Base-by-base conservation (phyloP, 2,329 filamentous ascomycete genomes). In the Microcyclospora pomicola region DNA sequence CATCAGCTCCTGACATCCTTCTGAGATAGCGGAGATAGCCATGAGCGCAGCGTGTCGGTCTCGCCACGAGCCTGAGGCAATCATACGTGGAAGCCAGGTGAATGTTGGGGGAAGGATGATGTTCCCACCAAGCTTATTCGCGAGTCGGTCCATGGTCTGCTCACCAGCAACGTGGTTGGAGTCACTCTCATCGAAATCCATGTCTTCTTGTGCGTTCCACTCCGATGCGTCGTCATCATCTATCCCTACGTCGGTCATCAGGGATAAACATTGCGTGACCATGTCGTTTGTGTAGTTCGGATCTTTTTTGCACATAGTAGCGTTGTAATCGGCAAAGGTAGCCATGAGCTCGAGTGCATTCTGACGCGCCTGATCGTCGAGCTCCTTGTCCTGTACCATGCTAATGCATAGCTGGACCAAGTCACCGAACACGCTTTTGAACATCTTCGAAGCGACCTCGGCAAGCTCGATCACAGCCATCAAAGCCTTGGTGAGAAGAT, bases 11-110 rank as follows among this genome's bases (percentile, higher is more conserved):
- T 86, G 80, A 57, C 91, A 98, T 29, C 91, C 91, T 62, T 98
- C 91, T 0, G 91, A 96, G 46, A 98, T 98, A 48, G 91, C 91
- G 2, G 88, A 96, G 44, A 98, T 95, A 15, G 91, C 91, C 91
- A 98, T 98, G 37, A 98, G 73, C 34, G 91, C 91, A 27, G 91
- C 91, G 60, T 98, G 91, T 44, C 88, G 77, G 60, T 98, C 91
- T 54, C 84, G 78, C 91, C 91, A 98, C 24, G 85, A 77, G 51
- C 83, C 80, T 1, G 91, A 96, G 38, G 80, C 84, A 78, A 96
- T 92, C 91, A 98, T 98, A 46, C 86, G 75, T 9, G 91, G 91
- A 30, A 98, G 76, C 91, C 91, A 98, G 59, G 82, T 81, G 64
- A 96, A 98, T 0, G 88, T 96, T 1, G 87, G 87, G 24, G 83